Evolutionary conservation across 208 protist species (phyloP), one percentile per base, ranked within the genome.

Genomic region (Leishmania martiniquensis): DNA sequence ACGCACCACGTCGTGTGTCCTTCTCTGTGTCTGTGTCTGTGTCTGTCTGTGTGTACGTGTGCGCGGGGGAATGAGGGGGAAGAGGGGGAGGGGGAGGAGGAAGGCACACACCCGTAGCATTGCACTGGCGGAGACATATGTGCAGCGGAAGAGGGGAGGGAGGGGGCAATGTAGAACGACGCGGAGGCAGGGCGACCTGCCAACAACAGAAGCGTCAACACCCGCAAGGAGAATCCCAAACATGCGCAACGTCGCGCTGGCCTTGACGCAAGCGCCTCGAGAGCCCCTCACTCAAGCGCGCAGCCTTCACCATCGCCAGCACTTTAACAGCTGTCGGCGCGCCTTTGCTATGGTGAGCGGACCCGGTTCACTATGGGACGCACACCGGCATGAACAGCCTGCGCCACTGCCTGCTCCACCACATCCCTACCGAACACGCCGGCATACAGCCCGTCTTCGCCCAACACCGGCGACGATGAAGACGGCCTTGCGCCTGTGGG

Each of bases 391-490:
- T 63, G 37, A 4, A 32, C 39, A 2, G 70, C 77, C 39, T 72
- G 71, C 51, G 80, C 47, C 67, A 91, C 67, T 20, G 84, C 87
- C 34, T 78, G 79, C 60, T 69, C 72, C 72, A 94, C 84, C 57
- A 78, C 77, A 1, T 89, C 90, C 22, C 79, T 80, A 7, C 88
- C 87, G 75, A 94, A 94, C 4, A 89, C 45, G 2, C 80, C 29
- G 22, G 44, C 72, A 66, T 95, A 95, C 7, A 83, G 52, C 42
- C 49, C 45, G 29, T 81, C 83, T 0, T 29, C 17, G 60, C 34
- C n/a, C 15, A 15, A 49, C 66, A 7, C 6, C 71, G 0, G 32
- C 4, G 22, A 25, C 71, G 2, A 29, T 44, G 25, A 25, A 22
- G 12, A 44, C 10, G 42, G 37, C 47, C 20, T 34, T 57, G 39